Conservation (phyloP, 148 eudicot species). For the Arctostaphylos glauca region DNA sequence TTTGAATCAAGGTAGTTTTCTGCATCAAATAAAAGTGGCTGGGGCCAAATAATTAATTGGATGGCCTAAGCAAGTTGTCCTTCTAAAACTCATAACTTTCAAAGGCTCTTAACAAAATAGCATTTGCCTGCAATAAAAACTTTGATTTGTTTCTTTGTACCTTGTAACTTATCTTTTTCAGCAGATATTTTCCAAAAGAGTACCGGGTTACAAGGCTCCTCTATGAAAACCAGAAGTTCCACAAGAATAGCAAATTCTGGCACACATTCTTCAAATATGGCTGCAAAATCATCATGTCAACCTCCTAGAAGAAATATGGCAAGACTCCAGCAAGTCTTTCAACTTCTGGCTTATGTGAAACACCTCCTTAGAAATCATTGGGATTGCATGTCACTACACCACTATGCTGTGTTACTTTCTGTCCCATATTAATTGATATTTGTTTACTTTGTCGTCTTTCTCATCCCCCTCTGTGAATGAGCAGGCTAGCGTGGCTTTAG, state of each 20-base stretch:
- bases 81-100: background rate
- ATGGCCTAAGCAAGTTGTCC: background rate
- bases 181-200: slow-evolving; percentile 41
- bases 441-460: background rate
- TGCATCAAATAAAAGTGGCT: background rate
- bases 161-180: slow-evolving; percentile 10
- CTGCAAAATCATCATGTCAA: slow-evolving; percentile 34
- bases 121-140: background rate
- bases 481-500: slow-evolving; percentile 35
- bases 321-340: slow-evolving; percentile 21
- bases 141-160: background rate
- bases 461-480: slow-evolving; percentile 4
- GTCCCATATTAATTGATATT: background rate
- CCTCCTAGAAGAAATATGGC: slow-evolving; percentile 45
- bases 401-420: background rate
- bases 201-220: slow-evolving; percentile 31
- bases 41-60: background rate
- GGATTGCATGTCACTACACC: background rate
- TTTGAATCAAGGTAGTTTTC: background rate
- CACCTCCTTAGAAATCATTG: background rate
- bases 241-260: slow-evolving; percentile 36
- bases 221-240: slow-evolving; percentile 25
- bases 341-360: background rate
- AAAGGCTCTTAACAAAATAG: background rate
- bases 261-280: slow-evolving; percentile 26